Percentiles rank a stretch among this genome's conserved stretches.
Evolutionary conservation across 1,139 yeast species (phyloP).

Genomic region (Nematodospora anomalae): DNA sequence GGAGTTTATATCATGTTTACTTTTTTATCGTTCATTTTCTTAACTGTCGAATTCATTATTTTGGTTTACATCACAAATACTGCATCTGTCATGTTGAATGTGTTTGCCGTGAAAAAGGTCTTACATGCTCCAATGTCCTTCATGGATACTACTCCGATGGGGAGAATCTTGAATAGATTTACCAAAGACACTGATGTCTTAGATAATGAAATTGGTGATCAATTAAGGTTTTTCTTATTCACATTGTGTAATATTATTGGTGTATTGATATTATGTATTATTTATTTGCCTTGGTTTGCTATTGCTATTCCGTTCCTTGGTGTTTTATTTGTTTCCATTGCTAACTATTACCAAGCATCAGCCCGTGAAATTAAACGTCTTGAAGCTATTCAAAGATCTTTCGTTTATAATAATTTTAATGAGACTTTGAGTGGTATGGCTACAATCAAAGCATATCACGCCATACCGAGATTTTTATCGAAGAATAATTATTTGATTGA

Average conservation of each 20-base stretch:
- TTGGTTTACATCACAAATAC: slow-evolving; percentile 52
- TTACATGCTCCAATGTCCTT: slow-evolving; percentile 61
- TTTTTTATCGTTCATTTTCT: slow-evolving; percentile 34
- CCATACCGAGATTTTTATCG: slow-evolving; percentile 48
- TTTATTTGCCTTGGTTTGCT: slow-evolving; percentile 72
- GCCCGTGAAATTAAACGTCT: slow-evolving; percentile 77
- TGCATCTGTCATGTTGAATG: slow-evolving; percentile 43
- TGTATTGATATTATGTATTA: slow-evolving; percentile 64
- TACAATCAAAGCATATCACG: slow-evolving; percentile 66
- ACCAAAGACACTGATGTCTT: slow-evolving; percentile 85
- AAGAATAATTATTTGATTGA: slow-evolving; percentile 55
- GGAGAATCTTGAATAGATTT: slow-evolving; percentile 59
- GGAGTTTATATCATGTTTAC: slow-evolving; percentile 68
- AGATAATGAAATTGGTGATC: slow-evolving; percentile 74
- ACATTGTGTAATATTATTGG: slow-evolving; percentile 60
- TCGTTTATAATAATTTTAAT: slow-evolving; percentile 72
- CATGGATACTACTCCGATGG: slow-evolving; percentile 65
- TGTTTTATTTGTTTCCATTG: slow-evolving; percentile 33
- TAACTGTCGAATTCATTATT: slow-evolving; percentile 43
- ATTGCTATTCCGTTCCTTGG: slow-evolving; percentile 46
- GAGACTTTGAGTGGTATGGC: slow-evolving; percentile 74
- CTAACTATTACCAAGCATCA: slow-evolving; percentile 66
- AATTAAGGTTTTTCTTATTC: slow-evolving; percentile 46
- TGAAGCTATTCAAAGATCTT: slow-evolving; percentile 75
- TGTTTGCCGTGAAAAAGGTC: slow-evolving; percentile 59